Evolutionary conservation across 2,329 filamentous ascomycete genomes (phyloP).

Genomic region (Orbilia brochopaga): DNA sequence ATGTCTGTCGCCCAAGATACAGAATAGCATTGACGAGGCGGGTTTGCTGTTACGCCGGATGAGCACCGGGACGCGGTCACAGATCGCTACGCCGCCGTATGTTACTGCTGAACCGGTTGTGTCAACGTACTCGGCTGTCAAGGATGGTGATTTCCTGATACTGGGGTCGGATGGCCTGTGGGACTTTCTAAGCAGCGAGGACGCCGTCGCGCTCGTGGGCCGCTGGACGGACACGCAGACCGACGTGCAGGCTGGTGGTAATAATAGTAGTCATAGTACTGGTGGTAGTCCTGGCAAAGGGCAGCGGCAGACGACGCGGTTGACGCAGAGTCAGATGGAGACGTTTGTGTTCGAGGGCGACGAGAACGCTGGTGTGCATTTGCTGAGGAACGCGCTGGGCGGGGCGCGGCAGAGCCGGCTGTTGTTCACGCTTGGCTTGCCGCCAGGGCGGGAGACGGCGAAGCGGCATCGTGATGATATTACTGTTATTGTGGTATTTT

Average conservation of each 20-base stretch:
- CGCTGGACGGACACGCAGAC: conserved; percentile 63
- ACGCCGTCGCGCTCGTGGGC: conserved; percentile 66
- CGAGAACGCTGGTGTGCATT: conserved; percentile 62
- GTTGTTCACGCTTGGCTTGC: conserved; percentile 34
- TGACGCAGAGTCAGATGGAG: conserved; percentile 58
- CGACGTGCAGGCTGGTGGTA: conserved; percentile 33
- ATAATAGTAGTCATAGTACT: conserved; percentile 22
- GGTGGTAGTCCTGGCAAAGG: too few relatives aligned
- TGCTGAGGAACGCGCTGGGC: conserved; percentile 64
- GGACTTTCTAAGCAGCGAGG: conserved; percentile 66
- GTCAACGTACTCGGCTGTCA: conserved; percentile 63
- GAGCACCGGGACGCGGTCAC: conserved; percentile 57
- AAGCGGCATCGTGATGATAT: conserved; percentile 50
- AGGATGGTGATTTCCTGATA: conserved; percentile 67
- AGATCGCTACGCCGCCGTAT: conserved; percentile 68
- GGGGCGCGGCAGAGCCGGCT: conserved; percentile 58
- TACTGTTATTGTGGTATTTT: conserved; percentile 42
- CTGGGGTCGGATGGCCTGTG: conserved; percentile 72
- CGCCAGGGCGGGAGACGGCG: conserved; percentile 38
- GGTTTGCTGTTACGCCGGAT: conserved; percentile 62
- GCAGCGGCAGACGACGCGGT: conserved; percentile 39
- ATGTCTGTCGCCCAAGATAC: neutral
- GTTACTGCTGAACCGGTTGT: conserved; percentile 71
- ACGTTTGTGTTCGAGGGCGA: conserved; percentile 63
- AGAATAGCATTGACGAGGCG: conserved; percentile 58